phyloP scores from a whole-genome alignment of 805 yeast genomes.

The Kuraishia ogatae region DNA sequence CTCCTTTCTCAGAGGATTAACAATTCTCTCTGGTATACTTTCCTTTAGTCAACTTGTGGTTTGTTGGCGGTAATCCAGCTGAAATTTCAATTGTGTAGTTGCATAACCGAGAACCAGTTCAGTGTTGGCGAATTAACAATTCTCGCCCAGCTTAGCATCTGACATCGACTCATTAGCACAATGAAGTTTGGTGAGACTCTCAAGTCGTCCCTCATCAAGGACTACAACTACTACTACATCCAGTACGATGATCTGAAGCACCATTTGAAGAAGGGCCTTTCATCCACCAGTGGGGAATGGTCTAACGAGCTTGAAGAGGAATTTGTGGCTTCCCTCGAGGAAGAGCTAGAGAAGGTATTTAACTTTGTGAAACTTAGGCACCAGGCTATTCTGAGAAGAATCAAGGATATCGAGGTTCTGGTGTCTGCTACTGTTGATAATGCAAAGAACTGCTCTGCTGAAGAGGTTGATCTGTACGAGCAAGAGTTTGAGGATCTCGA shows the following conservation, averaged over 20 bases:
- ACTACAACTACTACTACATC: conserved; percentile 85
- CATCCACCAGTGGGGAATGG: conserved; percentile 55
- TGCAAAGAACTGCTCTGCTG: conserved; percentile 26
- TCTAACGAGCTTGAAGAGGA: conserved; percentile 70
- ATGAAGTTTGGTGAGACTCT: conserved; percentile 98
- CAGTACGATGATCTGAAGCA: conserved; percentile 87
- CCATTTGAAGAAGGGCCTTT: conserved; percentile 60
- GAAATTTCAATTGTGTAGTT: too few relatives aligned
- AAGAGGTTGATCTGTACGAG: conserved; percentile 31
- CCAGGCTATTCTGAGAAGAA: conserved; percentile 76
- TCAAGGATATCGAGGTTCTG: conserved; percentile 69
- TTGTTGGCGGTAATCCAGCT: too few relatives aligned
- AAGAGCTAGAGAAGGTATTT: conserved; percentile 87
- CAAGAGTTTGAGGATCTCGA: conserved; percentile 68
- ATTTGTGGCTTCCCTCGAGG: conserved; percentile 66
- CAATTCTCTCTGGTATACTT: too few relatives aligned
- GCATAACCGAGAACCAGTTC: too few relatives aligned
- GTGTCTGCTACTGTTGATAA: conserved; percentile 51
- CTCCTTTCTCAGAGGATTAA: too few relatives aligned
- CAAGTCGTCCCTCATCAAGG: conserved; percentile 80
- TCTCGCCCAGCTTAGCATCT: too few relatives aligned
- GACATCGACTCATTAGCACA: not conserved
- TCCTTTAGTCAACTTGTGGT: too few relatives aligned
- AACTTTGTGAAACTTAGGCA: conserved; percentile 85
- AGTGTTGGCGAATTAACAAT: too few relatives aligned